Base-by-base conservation (phyloP, 2,329 filamentous ascomycete species). In the Fusarium denticulatum region DNA sequence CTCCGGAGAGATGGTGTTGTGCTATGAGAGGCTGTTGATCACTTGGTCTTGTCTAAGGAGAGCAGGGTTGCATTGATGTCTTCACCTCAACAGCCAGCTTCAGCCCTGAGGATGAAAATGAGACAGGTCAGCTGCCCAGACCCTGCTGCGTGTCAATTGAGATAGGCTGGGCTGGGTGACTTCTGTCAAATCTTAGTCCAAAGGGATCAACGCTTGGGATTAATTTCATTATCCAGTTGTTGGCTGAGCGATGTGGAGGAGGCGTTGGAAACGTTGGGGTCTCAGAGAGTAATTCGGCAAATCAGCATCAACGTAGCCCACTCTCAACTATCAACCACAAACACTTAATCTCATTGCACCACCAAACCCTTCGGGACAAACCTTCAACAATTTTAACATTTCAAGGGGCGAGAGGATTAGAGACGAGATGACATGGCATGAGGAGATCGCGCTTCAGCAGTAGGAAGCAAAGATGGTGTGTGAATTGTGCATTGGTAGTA, bases 261-360 rank as follows among this genome's bases (percentile, higher is more conserved):
- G 60, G 56, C 64, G 72, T 73, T 71, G 64, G 67, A 78, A 78
- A 78, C 76, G 72, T 75, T 65, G 64, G 64, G 75, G 70, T 70
- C 67, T 74, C 58, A 70, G 56, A 63, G 61, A 63, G 61, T 67
- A 63, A 65, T 61, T 56, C 62, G 65, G 42, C 74, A 67, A 66
- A 69, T 72, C 62, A 67, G 58, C 67, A 71, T 72, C 64, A 74
- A 67, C 43, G 34, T 26, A 36, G 24, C 39, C 65, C 50, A 46
- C 28, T 28, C 22, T 52, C 32, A 45, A 58, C 50, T 52, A 34
- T 39, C 24, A 26, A 59, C 22, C 50, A 40, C 42, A 52, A 52
- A 26, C 20, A 36, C 43, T 46, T 46, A 52, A 61, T 67, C n/a
- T 28, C 42, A 37, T 53, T 47, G 22, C 28, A 60, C 18, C 24